A percentile compares a stretch with the other conserved stretches of the same genome.
Evolutionary conservation across 768 basidiomycete species (phyloP).

Genomic region (Ephemerocybe angulata): DNA sequence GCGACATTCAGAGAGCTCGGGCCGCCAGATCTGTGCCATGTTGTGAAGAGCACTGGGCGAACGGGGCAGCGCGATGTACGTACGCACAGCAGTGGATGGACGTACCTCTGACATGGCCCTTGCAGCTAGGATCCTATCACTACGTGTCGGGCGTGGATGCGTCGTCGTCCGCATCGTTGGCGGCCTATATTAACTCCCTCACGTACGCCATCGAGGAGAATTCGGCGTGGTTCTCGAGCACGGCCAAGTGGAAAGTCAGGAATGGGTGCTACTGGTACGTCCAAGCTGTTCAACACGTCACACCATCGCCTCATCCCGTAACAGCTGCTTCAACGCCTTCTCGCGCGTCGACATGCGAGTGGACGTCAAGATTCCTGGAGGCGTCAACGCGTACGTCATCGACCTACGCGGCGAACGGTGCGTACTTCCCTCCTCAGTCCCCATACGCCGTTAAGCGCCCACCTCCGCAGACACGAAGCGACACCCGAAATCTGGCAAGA

Average conservation of each 20-base stretch:
- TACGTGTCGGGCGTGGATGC: slow-evolving; percentile 99
- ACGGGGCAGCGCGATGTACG: slow-evolving; percentile 84
- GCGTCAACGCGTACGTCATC: slow-evolving; percentile 90
- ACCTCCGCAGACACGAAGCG: slow-evolving; percentile 90
- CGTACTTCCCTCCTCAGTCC: slow-evolving; percentile 31
- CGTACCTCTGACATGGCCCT: slow-evolving; percentile 4
- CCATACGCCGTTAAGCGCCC: slow-evolving; percentile 24
- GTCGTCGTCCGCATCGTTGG: slow-evolving; percentile 94
- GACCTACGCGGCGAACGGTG: slow-evolving; percentile 93
- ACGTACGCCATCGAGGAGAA: slow-evolving; percentile 92
- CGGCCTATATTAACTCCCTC: slow-evolving; percentile 98
- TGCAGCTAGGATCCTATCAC: slow-evolving; percentile 91
- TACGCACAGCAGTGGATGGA: slow-evolving; percentile 12
- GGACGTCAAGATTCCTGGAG: slow-evolving; percentile 97
- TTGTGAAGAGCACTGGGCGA: slow-evolving; percentile 85
- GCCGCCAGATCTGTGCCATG: slow-evolving; percentile 94
- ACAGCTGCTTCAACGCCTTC: slow-evolving; percentile 96
- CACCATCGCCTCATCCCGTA: neutral
- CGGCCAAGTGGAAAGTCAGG: slow-evolving; percentile 82
- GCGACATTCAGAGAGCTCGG: slow-evolving; percentile 96
- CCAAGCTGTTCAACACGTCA: neutral
- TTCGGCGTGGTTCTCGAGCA: slow-evolving; percentile 88
- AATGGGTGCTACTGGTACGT: slow-evolving; percentile 90
- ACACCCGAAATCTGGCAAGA: slow-evolving; percentile 95
- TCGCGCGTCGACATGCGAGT: slow-evolving; percentile 94